phyloP scores from a whole-genome alignment of 1,284 basidiomycete species.

The Puccinia novopanici region DNA sequence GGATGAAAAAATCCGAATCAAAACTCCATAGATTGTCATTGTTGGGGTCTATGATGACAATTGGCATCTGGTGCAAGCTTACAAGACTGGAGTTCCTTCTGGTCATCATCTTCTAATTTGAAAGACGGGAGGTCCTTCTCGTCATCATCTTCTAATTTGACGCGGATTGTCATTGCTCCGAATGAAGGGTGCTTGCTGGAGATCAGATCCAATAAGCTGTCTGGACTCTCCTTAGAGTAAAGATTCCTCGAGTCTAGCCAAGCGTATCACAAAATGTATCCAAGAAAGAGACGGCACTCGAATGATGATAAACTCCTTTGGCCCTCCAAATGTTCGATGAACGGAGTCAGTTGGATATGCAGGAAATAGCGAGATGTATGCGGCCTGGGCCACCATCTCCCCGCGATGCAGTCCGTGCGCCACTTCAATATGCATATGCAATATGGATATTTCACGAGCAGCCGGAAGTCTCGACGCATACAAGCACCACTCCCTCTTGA shows the following conservation, averaged over 20 bases:
- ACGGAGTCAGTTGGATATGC: not conserved
- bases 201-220: not conserved
- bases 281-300: not conserved
- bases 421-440: not conserved
- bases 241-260: not conserved
- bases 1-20: constrained; percentile 1
- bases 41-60: not conserved
- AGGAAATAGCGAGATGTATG: too few species aligned
- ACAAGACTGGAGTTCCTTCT: too few species aligned
- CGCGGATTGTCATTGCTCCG: not conserved
- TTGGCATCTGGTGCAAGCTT: not conserved
- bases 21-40: not conserved
- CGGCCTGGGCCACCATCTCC: too few species aligned
- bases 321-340: too few species aligned
- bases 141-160: constrained; percentile 4
- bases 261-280: not conserved
- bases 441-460: not conserved
- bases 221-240: not conserved
- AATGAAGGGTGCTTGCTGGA: not conserved
- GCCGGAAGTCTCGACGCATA: constrained; percentile 66
- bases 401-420: too few species aligned
- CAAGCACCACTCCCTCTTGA: constrained; percentile 42
- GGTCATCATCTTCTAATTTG: too few species aligned
- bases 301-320: too few species aligned
- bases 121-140: not conserved